Conservation (phyloP, 176 grass and related monocot genomes). For the Oropetium thomaeum region DNA sequence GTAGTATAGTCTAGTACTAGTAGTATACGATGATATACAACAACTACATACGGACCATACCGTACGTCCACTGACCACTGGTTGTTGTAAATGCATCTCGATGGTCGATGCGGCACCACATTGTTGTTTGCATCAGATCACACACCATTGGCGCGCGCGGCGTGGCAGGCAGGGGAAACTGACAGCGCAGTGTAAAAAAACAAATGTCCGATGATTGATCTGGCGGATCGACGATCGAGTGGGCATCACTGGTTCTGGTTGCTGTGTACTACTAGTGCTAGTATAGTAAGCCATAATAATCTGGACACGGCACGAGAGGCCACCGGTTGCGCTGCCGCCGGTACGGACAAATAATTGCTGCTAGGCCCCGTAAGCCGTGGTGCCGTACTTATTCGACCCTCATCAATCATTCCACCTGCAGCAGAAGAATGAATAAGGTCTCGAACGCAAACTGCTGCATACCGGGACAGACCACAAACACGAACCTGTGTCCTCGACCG, state of each 20-base stretch:
- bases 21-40: too few species aligned
- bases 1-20: too few species aligned
- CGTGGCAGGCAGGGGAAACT: constrained; percentile 1
- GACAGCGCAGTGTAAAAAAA: constrained; percentile 4
- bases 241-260: too few species aligned
- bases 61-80: too few species aligned
- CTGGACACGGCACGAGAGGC: constrained; percentile 10
- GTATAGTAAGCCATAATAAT: background rate
- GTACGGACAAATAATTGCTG: constrained; percentile 36
- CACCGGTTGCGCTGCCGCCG: constrained; percentile 5
- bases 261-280: too few species aligned
- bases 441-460: background rate
- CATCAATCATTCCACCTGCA: constrained; percentile 31
- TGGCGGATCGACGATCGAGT: too few species aligned
- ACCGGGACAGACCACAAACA: background rate
- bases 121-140: too few species aligned
- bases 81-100: background rate
- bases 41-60: constrained; percentile 18
- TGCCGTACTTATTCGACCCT: constrained; percentile 33
- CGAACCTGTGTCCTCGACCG: background rate
- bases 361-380: too few species aligned
- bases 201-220: background rate
- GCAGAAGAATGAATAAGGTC: background rate
- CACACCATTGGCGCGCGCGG: too few species aligned
- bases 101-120: background rate